Conservation (phyloP, 345 rosid genomes). For the Fremontodendron californicum region DNA sequence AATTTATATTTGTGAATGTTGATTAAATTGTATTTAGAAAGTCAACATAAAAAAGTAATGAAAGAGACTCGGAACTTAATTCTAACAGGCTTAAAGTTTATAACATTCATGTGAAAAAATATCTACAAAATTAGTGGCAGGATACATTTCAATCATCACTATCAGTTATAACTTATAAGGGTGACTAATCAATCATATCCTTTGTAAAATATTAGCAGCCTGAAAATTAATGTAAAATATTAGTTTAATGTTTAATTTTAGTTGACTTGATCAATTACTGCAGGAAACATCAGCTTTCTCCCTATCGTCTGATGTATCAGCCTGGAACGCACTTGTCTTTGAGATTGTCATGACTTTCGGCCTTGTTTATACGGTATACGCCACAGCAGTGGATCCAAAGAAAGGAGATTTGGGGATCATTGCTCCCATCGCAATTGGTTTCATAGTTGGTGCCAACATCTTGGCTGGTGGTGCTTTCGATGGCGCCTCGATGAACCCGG, state of each 20-base stretch:
- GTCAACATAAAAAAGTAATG: too few relatives aligned
- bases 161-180: too few relatives aligned
- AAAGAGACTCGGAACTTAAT: too few relatives aligned
- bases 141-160: too few relatives aligned
- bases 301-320: slow-evolving; percentile 35
- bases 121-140: too few relatives aligned
- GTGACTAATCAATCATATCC: background rate
- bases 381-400: slow-evolving; percentile 62
- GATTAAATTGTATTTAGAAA: too few relatives aligned
- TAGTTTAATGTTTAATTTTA: background rate
- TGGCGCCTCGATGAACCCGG: slow-evolving; percentile 77
- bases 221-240: background rate
- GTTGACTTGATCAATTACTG: background rate
- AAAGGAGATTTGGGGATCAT: slow-evolving; percentile 47
- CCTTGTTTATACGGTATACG: slow-evolving; percentile 61
- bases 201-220: too few relatives aligned
- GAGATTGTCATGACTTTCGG: slow-evolving; percentile 77
- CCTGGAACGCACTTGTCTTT: slow-evolving; percentile 51
- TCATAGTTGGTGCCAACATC: slow-evolving; percentile 54
- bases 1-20: too few relatives aligned
- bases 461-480: slow-evolving; percentile 53
- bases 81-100: too few relatives aligned
- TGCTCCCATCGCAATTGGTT: slow-evolving; percentile 52
- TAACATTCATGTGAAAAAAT: too few relatives aligned
- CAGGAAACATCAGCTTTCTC: slow-evolving; percentile 41